Conservation (phyloP, 371 early-diverging fungal genomes). For the Rhizopus arrhizus region DNA sequence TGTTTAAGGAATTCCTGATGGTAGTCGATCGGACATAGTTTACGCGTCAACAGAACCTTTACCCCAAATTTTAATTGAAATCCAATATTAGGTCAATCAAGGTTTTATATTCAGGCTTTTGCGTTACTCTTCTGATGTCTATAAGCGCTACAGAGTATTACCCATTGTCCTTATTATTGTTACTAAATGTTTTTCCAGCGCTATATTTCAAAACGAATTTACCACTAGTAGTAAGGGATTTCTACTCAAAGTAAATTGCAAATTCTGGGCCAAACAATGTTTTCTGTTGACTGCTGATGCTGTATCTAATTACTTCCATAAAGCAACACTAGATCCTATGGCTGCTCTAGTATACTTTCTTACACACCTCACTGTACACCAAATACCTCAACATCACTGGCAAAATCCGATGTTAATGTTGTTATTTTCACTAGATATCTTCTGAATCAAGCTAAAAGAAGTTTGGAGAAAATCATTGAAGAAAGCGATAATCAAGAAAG, state of each 20-base stretch:
- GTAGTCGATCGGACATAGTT: slow-evolving; percentile 9
- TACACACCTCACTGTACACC: slow-evolving; percentile 6
- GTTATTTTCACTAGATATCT: slow-evolving; percentile 4
- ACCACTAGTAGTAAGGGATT: slow-evolving; percentile 7
- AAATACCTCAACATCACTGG: slow-evolving; percentile 12
- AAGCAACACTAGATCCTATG: slow-evolving; percentile 8
- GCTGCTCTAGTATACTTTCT: slow-evolving; percentile 12
- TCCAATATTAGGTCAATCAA: slow-evolving; percentile 10
- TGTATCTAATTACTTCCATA: slow-evolving; percentile 1
- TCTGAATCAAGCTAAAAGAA: slow-evolving; percentile 10
- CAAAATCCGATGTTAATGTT: slow-evolving; percentile 9
- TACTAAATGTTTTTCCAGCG: slow-evolving; percentile 17
- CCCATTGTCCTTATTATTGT: slow-evolving; percentile 17
- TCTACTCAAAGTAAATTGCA: slow-evolving; percentile 9
- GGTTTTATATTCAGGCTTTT: slow-evolving; percentile 12
- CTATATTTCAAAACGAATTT: slow-evolving; percentile 14
- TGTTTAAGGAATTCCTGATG: background rate
- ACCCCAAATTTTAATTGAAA: slow-evolving; percentile 14
- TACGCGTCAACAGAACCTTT: slow-evolving; percentile 5
- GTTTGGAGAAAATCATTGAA: slow-evolving; percentile 9
- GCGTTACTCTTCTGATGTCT: background rate
- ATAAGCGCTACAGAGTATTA: slow-evolving; percentile 17
- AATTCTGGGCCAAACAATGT: slow-evolving; percentile 19
- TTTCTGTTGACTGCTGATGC: slow-evolving; percentile 10
- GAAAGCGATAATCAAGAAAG: slow-evolving; percentile 3